phyloP scores from a whole-genome alignment of 2,329 filamentous ascomycete species.

The Scytalidium lignicola region DNA sequence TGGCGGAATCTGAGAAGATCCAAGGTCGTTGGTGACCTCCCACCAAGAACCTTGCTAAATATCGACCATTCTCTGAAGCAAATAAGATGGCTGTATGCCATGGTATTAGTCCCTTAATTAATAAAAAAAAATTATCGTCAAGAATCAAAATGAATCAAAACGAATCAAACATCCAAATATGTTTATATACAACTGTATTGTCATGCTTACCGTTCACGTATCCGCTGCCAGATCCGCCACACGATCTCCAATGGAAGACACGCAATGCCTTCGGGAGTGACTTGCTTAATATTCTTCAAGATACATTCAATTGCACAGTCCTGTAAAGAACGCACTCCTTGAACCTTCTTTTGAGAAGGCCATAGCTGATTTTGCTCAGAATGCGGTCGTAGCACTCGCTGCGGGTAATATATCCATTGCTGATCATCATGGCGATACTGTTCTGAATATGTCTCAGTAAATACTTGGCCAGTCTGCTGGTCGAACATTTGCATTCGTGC shows the following conservation, averaged over 20 bases:
- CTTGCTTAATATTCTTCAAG: slow-evolving; percentile 15
- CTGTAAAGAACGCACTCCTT: slow-evolving; percentile 18
- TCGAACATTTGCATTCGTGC: slow-evolving; percentile 15
- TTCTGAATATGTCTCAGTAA: slow-evolving; percentile 13
- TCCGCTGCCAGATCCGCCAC: slow-evolving; percentile 16
- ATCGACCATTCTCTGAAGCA: slow-evolving; percentile 24
- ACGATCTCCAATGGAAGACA: slow-evolving; percentile 14
- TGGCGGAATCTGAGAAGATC: slow-evolving; percentile 21
- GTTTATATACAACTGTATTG: not conserved
- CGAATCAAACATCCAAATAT: not conserved
- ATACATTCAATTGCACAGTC: slow-evolving; percentile 16
- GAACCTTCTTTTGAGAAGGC: slow-evolving; percentile 5
- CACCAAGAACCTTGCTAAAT: slow-evolving; percentile 20
- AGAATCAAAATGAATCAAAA: too few relatives aligned
- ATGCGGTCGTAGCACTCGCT: not conserved
- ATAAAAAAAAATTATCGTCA: not conserved
- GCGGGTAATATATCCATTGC: not conserved
- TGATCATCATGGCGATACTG: not conserved
- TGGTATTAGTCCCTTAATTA: not conserved
- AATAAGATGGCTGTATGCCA: slow-evolving; percentile 15
- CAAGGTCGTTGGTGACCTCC: slow-evolving; percentile 10
- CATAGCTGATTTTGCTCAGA: not conserved
- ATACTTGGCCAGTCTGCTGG: slow-evolving; percentile 22
- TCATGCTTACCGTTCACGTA: not conserved
- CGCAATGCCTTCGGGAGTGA: slow-evolving; percentile 15